A percentile compares a stretch with the other conserved stretches of the same genome.
Evolutionary conservation across 805 yeast genomes (phyloP).

Genomic region (Millerozyma miso): DNA sequence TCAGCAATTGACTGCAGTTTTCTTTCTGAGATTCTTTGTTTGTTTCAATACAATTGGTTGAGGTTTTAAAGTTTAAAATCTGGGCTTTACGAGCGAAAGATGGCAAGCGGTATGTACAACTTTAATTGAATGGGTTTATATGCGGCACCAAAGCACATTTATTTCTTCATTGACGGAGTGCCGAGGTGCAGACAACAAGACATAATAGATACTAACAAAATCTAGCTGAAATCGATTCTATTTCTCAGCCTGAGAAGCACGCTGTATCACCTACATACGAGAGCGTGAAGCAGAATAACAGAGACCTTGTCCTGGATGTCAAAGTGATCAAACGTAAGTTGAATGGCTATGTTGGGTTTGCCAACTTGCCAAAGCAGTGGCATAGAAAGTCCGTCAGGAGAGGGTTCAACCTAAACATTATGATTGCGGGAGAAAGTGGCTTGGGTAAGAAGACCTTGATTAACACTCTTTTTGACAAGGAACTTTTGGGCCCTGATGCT

Average conservation of each 20-base stretch:
- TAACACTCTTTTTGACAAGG: conserved; percentile 72
- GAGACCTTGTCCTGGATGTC: conserved; percentile 30
- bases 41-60: background rate
- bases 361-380: conserved; percentile 98
- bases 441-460: conserved; percentile 90
- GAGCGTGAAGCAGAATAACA: conserved; percentile 2
- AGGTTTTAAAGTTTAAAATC: background rate
- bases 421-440: conserved; percentile 91
- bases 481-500: conserved; percentile 20
- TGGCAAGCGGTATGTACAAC: conserved; percentile 1
- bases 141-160: no score
- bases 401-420: conserved; percentile 83
- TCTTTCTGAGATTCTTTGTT: background rate
- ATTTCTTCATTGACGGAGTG: no score
- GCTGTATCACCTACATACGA: background rate
- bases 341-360: conserved; percentile 93
- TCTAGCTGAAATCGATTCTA: conserved; percentile 3
- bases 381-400: conserved; percentile 87
- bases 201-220: conserved; percentile 1
- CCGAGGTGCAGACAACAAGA: background rate
- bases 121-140: background rate
- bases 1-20: background rate
- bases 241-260: conserved; percentile 1
- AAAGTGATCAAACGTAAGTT: conserved; percentile 78
- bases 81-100: background rate